Evolutionary conservation across 176 grass and related monocot species (phyloP), one percentile per base, ranked within the genome.

Genomic region (Tillandsia fasciculata): DNA sequence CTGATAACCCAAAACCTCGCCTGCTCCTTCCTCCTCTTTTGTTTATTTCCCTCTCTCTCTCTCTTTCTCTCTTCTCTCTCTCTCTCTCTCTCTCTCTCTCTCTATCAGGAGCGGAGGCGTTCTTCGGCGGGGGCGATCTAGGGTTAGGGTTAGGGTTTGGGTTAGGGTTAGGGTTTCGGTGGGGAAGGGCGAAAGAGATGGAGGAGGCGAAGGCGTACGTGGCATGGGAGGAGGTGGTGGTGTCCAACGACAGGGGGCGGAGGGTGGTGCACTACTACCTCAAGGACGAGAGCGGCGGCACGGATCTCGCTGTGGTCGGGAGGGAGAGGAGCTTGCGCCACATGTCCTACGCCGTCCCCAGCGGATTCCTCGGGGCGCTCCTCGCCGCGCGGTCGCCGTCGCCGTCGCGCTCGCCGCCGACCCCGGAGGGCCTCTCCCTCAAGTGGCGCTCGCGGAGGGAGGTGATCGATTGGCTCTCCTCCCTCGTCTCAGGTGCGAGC

Each of bases 221-320:
- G 50, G 77, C 77, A 74, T 96, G 92, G 92, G 88, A 96, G 79
- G 92, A 96, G 83, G 92, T 83, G 14, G 86, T 89, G 49, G 92
- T 96, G 49, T 96, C 86, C 12, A 96, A 81, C 78, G 92, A 96
- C 88, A 85, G 71, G 12, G 88, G 92, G 3, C 79, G 87, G 68
- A 79, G 92, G 63, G 83, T 89, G 48, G 92, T 96, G 80, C 92
- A 92, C 92, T 96, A 96, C 77, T 96, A 83, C 81, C 77, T 96
- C 67, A 83, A 79, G 56, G 81, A 75, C 33, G 64, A 54, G 14
- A 67, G 67, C 28, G 49, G 24, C 13, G 82, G 83, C 12, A 82
- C 72, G 64, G 79, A 78, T 71, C 83, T 96, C 61, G 92, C 92
- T 18, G 92, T 96, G 83, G 88, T 91, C 29, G 92, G 92, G 15